Percentiles rank a stretch among this genome's conserved stretches.
phyloP scores from a whole-genome alignment of 768 basidiomycete genomes.

The Baorangia bicolor region DNA sequence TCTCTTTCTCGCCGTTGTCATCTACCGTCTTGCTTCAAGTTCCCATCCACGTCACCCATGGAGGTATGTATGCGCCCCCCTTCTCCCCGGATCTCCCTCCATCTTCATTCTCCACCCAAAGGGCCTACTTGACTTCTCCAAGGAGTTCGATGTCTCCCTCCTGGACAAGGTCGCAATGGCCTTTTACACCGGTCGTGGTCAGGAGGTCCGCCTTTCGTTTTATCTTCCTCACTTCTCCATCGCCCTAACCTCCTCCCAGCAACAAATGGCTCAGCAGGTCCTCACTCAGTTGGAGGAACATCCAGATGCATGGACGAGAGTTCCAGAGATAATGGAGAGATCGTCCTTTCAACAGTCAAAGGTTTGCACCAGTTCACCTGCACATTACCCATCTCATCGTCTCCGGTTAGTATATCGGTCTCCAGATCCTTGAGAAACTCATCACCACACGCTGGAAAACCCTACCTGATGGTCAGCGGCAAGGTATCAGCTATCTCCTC shows the following conservation, averaged over 20 bases:
- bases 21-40: slow-evolving; percentile 2
- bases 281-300: slow-evolving; percentile 96
- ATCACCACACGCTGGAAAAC: slow-evolving; percentile 96
- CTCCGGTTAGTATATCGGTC: slow-evolving; percentile 77
- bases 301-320: slow-evolving; percentile 95
- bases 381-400: slow-evolving; percentile 12
- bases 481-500: slow-evolving; percentile 49
- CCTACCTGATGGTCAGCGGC: slow-evolving; percentile 88
- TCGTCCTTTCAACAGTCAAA: slow-evolving; percentile 86
- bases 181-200: slow-evolving; percentile 82
- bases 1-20: slow-evolving; percentile 9
- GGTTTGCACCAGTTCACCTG: slow-evolving; percentile 37
- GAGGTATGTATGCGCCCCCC: slow-evolving; percentile 31
- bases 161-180: slow-evolving; percentile 93
- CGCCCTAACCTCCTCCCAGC: slow-evolving; percentile 47
- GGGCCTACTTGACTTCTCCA: slow-evolving; percentile 91
- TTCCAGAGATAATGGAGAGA: slow-evolving; percentile 88
- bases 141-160: slow-evolving; percentile 88
- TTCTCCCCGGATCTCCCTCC: background rate
- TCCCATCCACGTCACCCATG: slow-evolving; percentile 30
- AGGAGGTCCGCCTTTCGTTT: slow-evolving; percentile 58
- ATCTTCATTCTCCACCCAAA: slow-evolving; percentile 31
- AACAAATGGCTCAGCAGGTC: slow-evolving; percentile 91
- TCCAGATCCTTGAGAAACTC: slow-evolving; percentile 95
- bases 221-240: slow-evolving; percentile 1